Evolutionary conservation across 1,284 basidiomycete genomes (phyloP).

Genomic region (Ceratobasidium theobromae): DNA sequence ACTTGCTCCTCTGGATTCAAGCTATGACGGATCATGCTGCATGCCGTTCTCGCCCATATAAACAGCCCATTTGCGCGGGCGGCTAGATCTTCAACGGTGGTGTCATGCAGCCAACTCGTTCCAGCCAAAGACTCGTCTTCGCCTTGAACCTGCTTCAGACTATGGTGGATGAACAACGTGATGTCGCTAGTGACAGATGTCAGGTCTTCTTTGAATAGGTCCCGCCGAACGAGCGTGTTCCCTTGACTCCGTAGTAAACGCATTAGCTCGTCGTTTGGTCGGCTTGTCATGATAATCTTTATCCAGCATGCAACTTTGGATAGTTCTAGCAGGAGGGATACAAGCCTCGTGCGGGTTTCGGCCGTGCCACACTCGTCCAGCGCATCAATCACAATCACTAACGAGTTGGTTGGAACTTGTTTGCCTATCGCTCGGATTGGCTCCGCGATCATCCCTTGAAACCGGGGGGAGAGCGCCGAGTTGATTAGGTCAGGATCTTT

Average conservation of each 20-base stretch:
- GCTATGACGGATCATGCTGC: not conserved
- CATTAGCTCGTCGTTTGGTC: constrained; percentile 10
- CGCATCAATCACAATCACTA: constrained; percentile 26
- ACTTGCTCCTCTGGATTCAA: not conserved
- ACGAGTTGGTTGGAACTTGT: not conserved
- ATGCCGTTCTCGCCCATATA: constrained; percentile 20
- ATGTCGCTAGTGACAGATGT: not conserved
- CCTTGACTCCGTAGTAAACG: not conserved
- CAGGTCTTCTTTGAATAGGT: not conserved
- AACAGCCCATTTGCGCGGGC: constrained; percentile 21
- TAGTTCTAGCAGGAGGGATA: not conserved
- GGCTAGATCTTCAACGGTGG: constrained; percentile 9
- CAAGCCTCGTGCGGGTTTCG: not conserved
- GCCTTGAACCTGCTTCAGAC: not conserved
- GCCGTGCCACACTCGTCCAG: constrained; percentile 15
- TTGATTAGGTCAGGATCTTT: not conserved
- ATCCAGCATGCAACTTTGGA: not conserved
- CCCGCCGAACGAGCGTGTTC: not conserved
- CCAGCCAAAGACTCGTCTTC: constrained; percentile 5
- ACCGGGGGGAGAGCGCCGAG: not conserved
- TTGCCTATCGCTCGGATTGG: not conserved
- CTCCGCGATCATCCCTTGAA: not conserved
- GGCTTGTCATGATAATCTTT: constrained; percentile 27
- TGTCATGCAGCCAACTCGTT: not conserved
- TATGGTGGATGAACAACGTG: not conserved